Conservation (phyloP, 202 grass and related monocot species). For the Schoenoplectus triqueter region DNA sequence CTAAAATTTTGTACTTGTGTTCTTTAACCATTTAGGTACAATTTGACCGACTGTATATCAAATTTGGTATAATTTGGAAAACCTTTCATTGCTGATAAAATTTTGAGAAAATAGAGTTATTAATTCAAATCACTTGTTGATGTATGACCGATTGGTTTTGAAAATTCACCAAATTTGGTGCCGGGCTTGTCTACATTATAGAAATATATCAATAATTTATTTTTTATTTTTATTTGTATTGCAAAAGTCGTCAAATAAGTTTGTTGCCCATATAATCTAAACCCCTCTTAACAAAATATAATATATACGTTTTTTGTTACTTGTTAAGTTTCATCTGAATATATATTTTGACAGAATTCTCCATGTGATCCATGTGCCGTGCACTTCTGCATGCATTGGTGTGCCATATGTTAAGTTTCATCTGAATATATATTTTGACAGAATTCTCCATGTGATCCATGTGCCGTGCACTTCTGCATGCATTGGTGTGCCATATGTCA, state of each 20-base stretch:
- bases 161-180: neutral
- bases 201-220: neutral
- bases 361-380: slow-evolving; percentile 91
- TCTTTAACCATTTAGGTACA: neutral
- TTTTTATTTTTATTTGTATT: neutral
- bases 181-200: neutral
- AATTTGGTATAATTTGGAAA: neutral
- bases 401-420: slow-evolving; percentile 26
- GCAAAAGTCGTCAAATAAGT: slow-evolving; percentile 1
- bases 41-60: neutral
- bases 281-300: neutral
- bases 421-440: slow-evolving; percentile 37
- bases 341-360: slow-evolving; percentile 57
- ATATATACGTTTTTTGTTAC: no score
- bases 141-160: neutral
- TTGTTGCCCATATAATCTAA: neutral
- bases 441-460: slow-evolving; percentile 92
- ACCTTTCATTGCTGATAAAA: neutral
- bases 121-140: neutral
- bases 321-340: slow-evolving; percentile 9
- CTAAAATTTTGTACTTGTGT: neutral
- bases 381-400: slow-evolving; percentile 94
- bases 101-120: neutral
- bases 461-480: slow-evolving; percentile 88
- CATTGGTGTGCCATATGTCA: slow-evolving; percentile 94